These are phyloP conservation scores for Apodospora peruviana DNA, from an alignment of 495 filamentous ascomycete species.

Conservation along the genomic window DNA sequence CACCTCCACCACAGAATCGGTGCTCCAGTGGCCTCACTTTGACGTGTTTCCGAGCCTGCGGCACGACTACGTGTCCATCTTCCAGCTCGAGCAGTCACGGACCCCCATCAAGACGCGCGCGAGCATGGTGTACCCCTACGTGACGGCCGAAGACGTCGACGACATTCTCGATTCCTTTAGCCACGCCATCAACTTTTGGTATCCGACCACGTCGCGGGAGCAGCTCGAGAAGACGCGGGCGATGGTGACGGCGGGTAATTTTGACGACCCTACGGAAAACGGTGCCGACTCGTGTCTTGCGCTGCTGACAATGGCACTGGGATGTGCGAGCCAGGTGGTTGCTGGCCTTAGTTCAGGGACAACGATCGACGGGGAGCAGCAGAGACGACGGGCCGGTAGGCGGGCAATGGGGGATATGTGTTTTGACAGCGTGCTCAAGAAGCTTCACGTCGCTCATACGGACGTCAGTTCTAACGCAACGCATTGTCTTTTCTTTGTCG, in stretches of 20 bases:
- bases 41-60: constrained; percentile 26
- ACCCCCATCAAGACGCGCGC: constrained; percentile 11
- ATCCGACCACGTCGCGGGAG: constrained; percentile 22
- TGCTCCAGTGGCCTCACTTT: constrained; percentile 26
- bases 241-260: constrained; percentile 11
- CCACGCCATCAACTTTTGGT: constrained; percentile 32
- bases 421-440: constrained; percentile 28
- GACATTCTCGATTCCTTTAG: constrained; percentile 30
- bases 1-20: constrained; percentile 27
- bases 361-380: constrained; percentile 2
- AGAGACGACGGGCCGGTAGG: constrained; percentile 4
- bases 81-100: constrained; percentile 25
- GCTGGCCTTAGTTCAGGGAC: constrained; percentile 7
- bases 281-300: constrained; percentile 20
- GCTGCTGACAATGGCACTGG: constrained; percentile 27
- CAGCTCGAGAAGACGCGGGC: constrained; percentile 15
- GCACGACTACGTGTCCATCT: constrained; percentile 25
- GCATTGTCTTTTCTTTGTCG: constrained; percentile 31
- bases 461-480: constrained; percentile 25
- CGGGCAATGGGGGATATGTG: constrained; percentile 25
- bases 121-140: constrained; percentile 21
- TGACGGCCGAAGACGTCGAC: constrained; percentile 31
- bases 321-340: constrained; percentile 23
- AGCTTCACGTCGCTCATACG: constrained; percentile 24
- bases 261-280: constrained; percentile 6